Base-by-base conservation (phyloP, 257 asterid genomes). In the Solanum clarkiae region DNA sequence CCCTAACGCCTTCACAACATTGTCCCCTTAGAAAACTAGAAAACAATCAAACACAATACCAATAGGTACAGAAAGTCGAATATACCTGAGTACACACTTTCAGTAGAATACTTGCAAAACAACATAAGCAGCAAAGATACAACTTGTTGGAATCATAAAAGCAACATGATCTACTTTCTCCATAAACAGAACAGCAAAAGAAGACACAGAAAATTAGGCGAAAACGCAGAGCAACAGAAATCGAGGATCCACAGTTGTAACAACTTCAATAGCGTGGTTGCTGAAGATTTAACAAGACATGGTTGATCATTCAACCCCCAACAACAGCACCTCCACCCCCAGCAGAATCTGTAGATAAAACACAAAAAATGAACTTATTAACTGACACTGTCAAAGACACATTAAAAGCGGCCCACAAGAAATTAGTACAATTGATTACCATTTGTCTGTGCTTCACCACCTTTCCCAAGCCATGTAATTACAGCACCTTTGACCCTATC, bases 401-500 rank as follows among this genome's bases (percentile, higher is more conserved):
- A 14, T 44, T 36, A 45, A 72, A 72, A 72, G 45, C 60, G 81
- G 10, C 22, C 6, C 42, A 36, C 4, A 36, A 4, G 42, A 36
- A 24, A 29, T n/a, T 13, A 24, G 51, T 75, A 47, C 56, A 14
- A 51, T 51, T 51, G 82, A 63, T 84, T 69, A 84, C 86, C 86
- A 54, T 69, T 69, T 84, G 56, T 86, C 69, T 90, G 87, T 42
- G 86, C 51, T 13, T 92, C 92, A 8, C 15, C 56, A 44, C 90
- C 90, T 91, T 90, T 91, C 14, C 93, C 89, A 1, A 92, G 87
- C 99, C 98, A 95, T 22, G 91, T 86, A 53, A 88, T 80, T 2
- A 94, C 92, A 0, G 94, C 93, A 3, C 88, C 95, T 84, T 87
- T 93, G 5, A 95, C 51, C 86, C 87, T 85, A 75, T 88, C 92